Conservation (phyloP, 2,329 filamentous ascomycete species). For the Sarocladium strictum region DNA sequence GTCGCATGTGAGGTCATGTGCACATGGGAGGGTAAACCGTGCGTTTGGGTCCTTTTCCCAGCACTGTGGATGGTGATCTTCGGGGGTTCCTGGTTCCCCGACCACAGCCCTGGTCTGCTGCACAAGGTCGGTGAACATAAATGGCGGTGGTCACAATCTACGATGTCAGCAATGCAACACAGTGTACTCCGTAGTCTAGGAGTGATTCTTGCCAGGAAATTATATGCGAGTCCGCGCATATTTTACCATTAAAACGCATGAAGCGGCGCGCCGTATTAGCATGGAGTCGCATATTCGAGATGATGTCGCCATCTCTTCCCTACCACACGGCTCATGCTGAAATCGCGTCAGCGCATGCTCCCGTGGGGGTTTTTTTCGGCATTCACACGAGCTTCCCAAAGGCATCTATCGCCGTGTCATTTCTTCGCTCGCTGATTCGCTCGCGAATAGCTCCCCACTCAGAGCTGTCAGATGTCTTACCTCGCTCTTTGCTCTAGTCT, state of each 20-base stretch:
- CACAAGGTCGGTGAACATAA: neutral
- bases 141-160: neutral
- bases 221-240: too few relatives aligned
- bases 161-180: too few relatives aligned
- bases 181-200: too few relatives aligned
- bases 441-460: neutral
- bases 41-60: constrained; percentile 5
- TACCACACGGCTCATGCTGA: too few relatives aligned
- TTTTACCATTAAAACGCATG: too few relatives aligned
- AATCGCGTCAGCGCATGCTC: neutral
- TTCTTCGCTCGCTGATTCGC: constrained; percentile 6
- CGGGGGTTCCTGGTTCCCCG: constrained; percentile 3
- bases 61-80: neutral
- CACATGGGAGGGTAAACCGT: neutral
- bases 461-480: neutral
- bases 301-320: too few relatives aligned
- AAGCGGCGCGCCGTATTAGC: too few relatives aligned
- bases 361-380: neutral
- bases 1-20: neutral
- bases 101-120: neutral
- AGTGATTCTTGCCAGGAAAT: too few relatives aligned
- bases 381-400: neutral
- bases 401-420: neutral
- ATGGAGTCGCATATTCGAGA: too few relatives aligned
- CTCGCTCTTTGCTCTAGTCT: neutral